Conservation (phyloP, 1,284 basidiomycete species). For the Pyrrhoderma noxium region DNA sequence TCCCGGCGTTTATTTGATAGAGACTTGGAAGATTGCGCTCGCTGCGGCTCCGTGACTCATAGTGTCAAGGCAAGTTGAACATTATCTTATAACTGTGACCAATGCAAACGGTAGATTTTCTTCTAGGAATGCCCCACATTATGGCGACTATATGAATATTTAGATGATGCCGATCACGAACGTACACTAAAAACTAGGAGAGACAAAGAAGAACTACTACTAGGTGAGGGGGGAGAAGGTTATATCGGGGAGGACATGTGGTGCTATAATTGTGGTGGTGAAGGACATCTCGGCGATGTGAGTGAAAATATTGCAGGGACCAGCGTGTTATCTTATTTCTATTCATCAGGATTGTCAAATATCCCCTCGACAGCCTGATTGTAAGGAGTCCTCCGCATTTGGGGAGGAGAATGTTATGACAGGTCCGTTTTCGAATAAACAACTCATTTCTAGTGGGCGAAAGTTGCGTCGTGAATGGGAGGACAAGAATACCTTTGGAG, state of each 20-base stretch:
- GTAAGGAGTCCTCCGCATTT: slow-evolving; percentile 69
- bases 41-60: slow-evolving; percentile 68
- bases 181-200: slow-evolving; percentile 43
- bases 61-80: slow-evolving; percentile 48
- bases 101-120: background rate
- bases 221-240: slow-evolving; percentile 75
- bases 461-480: slow-evolving; percentile 33
- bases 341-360: slow-evolving; percentile 64
- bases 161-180: slow-evolving; percentile 47
- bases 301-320: too few relatives aligned
- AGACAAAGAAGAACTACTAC: slow-evolving; percentile 36
- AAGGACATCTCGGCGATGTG: slow-evolving; percentile 85
- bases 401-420: slow-evolving; percentile 56
- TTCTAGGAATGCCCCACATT: slow-evolving; percentile 76
- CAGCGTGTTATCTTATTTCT: too few relatives aligned
- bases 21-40: slow-evolving; percentile 51
- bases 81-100: background rate
- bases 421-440: slow-evolving; percentile 68
- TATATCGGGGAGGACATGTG: slow-evolving; percentile 67
- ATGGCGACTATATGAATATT: slow-evolving; percentile 84
- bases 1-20: slow-evolving; percentile 23
- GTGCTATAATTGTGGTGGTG: slow-evolving; percentile 84
- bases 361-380: slow-evolving; percentile 41
- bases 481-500: slow-evolving; percentile 26
- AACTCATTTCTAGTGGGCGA: slow-evolving; percentile 23